A percentile compares a stretch with the other conserved stretches of the same genome.
Evolutionary conservation across 768 basidiomycete species (phyloP).

Genomic region (Lentinula sp.): DNA sequence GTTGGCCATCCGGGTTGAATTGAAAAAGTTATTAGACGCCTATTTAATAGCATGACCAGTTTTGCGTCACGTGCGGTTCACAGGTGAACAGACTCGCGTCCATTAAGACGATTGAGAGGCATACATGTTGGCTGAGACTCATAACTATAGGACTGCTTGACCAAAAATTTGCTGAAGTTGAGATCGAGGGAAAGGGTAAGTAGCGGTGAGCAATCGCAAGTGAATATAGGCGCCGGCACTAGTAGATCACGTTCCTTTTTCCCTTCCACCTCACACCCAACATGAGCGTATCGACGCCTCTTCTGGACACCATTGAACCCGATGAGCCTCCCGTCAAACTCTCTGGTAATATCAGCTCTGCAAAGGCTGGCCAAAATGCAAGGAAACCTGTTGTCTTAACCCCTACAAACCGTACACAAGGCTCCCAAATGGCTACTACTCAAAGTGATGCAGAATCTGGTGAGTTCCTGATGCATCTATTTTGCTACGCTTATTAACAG

Average conservation of each 20-base stretch:
- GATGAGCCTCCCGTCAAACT: constrained; percentile 52
- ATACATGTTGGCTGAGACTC: too few species aligned
- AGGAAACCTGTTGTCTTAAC: constrained; percentile 49
- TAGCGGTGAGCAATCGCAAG: too few species aligned
- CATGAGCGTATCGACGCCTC: constrained; percentile 59
- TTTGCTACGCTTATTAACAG: neutral
- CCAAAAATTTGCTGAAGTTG: too few species aligned
- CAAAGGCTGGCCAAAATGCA: constrained; percentile 21
- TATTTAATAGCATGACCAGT: neutral
- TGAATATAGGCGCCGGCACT: too few species aligned
- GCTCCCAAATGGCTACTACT: constrained; percentile 43
- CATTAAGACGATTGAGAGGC: too few species aligned
- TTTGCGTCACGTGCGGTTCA: too few species aligned
- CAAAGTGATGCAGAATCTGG: constrained; percentile 74
- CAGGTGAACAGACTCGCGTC: too few species aligned
- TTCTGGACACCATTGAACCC: constrained; percentile 81
- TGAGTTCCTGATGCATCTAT: constrained; percentile 21
- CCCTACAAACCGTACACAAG: constrained; percentile 36
- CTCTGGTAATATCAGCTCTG: constrained; percentile 26
- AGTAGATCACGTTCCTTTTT: neutral
- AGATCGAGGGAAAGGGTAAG: too few species aligned
- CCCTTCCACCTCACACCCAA: constrained; percentile 5
- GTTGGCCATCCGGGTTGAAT: constrained; percentile 1
- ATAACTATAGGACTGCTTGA: too few species aligned
- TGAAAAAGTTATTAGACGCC: constrained; percentile 1